phyloP scores from a whole-genome alignment of 2,329 filamentous ascomycete genomes.

The Triangularia setosa region DNA sequence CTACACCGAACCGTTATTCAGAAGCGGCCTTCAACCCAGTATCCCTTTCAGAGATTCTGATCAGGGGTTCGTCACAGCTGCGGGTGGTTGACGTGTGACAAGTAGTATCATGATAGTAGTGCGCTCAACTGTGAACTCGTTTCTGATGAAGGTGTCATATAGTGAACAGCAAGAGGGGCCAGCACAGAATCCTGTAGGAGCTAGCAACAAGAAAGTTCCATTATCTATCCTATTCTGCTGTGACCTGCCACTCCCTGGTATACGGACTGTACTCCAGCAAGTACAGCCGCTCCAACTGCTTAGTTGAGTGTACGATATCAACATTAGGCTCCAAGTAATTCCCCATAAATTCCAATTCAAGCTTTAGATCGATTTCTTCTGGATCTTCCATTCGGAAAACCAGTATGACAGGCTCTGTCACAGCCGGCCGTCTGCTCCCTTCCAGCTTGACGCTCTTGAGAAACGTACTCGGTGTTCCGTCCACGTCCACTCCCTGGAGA shows the following conservation, averaged over 20 bases:
- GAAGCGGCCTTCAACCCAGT: too few relatives aligned
- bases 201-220: too few relatives aligned
- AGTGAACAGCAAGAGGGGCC: too few relatives aligned
- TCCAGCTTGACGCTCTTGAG: constrained; percentile 38
- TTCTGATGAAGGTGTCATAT: too few relatives aligned
- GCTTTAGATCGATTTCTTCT: constrained; percentile 29
- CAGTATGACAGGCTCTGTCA: constrained; percentile 37
- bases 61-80: too few relatives aligned
- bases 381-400: constrained; percentile 30
- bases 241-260: constrained; percentile 28
- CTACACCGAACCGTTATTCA: too few relatives aligned
- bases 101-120: too few relatives aligned
- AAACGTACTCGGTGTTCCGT: constrained; percentile 40
- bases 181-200: too few relatives aligned
- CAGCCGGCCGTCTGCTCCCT: constrained; percentile 33
- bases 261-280: constrained; percentile 31
- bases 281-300: constrained; percentile 19
- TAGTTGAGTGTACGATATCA: constrained; percentile 24
- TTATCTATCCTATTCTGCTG: background rate
- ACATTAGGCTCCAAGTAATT: constrained; percentile 43
- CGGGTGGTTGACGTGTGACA: too few relatives aligned
- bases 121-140: too few relatives aligned
- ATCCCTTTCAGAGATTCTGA: too few relatives aligned
- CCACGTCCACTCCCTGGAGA: constrained; percentile 37
- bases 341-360: constrained; percentile 46